A percentile compares a stretch with the other conserved stretches of the same genome.
phyloP scores from a whole-genome alignment of 23 red algal species.

The Gracilaria caudata region DNA sequence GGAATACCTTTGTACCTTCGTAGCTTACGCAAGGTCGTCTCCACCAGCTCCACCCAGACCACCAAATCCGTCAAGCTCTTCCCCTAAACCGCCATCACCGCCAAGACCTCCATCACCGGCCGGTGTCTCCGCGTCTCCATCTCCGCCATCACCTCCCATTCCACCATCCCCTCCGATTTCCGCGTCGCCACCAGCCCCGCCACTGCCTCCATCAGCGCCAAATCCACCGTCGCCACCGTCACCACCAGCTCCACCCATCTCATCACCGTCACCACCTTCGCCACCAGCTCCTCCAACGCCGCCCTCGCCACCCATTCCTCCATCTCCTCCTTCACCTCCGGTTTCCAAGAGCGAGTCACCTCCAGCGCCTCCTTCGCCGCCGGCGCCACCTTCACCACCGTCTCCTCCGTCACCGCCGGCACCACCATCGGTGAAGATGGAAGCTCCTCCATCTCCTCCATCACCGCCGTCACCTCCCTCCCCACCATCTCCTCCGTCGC shows the following conservation, averaged over 20 bases:
- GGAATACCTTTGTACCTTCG: too few species aligned
- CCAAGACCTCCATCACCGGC: not conserved
- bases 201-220: not conserved
- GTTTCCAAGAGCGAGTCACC: not conserved
- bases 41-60: slow-evolving; percentile 1
- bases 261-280: not conserved
- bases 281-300: slow-evolving; percentile 9
- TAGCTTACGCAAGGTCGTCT: not conserved
- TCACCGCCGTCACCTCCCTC: slow-evolving; percentile 2
- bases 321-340: not conserved
- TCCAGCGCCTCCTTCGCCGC: not conserved
- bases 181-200: not conserved
- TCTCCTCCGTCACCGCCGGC: not conserved
- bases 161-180: slow-evolving; percentile 20
- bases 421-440: not conserved
- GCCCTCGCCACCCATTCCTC: not conserved
- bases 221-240: slow-evolving; percentile 1
- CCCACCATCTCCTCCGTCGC: not conserved
- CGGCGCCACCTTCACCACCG: slow-evolving; percentile 2
- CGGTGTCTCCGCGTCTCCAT: not conserved
- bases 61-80: not conserved
- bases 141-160: not conserved
- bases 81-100: not conserved
- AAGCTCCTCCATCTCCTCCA: not conserved
- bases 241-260: not conserved